Conservation (phyloP, 2,329 filamentous ascomycete species). For the Arthrobotrys entomopaga region DNA sequence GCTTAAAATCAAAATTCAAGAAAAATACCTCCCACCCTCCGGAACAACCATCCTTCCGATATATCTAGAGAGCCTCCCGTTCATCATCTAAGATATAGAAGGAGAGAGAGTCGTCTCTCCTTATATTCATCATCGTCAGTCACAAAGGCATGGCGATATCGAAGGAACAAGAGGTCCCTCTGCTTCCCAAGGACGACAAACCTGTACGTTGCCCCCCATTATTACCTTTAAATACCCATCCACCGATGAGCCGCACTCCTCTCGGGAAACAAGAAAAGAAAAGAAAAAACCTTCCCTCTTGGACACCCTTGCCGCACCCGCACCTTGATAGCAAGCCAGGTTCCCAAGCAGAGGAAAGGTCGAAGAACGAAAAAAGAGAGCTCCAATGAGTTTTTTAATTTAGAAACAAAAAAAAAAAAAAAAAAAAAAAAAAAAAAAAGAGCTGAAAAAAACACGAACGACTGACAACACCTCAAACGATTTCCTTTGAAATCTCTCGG, state of each 20-base stretch:
- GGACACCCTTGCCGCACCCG: conserved; percentile 44
- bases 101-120: background rate
- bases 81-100: background rate
- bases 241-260: conserved; percentile 29
- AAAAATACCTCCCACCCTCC: too few species aligned
- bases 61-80: background rate
- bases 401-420: background rate
- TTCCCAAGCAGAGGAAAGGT: conserved; percentile 9
- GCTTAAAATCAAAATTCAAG: too few species aligned
- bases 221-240: background rate
- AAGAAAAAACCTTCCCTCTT: conserved; percentile 28
- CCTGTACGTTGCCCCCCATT: conserved; percentile 26
- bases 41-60: background rate
- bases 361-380: background rate
- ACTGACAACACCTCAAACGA: conserved; percentile 8
- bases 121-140: background rate
- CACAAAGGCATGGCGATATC: conserved; percentile 42
- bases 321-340: conserved; percentile 21
- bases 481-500: background rate
- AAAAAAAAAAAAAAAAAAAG: background rate
- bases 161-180: conserved; percentile 42
- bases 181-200: conserved; percentile 53
- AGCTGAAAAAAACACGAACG: conserved; percentile 2
- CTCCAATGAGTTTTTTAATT: background rate
- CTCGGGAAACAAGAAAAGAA: conserved; percentile 37